Conservation (phyloP, 2,329 filamentous ascomycete genomes). For the Fusarium haematococcum region DNA sequence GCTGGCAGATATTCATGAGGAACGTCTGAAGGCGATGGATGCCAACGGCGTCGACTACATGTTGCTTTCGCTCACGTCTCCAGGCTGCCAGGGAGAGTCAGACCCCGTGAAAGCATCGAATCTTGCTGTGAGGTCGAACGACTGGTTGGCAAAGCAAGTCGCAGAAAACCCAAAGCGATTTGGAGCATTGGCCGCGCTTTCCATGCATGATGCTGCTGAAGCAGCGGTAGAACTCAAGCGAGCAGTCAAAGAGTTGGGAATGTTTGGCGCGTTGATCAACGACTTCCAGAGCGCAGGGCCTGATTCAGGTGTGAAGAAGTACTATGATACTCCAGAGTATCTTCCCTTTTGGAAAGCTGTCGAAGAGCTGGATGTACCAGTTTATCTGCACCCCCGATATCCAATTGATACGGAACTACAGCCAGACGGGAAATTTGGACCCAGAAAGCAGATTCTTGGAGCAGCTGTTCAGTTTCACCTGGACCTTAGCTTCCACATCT, state of each 20-base stretch:
- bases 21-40: slow-evolving; percentile 15
- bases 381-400: slow-evolving; percentile 26
- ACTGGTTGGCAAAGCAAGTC: slow-evolving; percentile 4
- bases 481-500: slow-evolving; percentile 18
- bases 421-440: background rate
- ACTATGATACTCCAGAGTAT: slow-evolving; percentile 11
- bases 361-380: slow-evolving; percentile 10
- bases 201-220: slow-evolving; percentile 13
- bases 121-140: slow-evolving; percentile 7
- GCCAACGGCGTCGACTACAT: slow-evolving; percentile 20
- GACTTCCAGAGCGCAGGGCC: slow-evolving; percentile 13
- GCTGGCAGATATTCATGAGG: slow-evolving; percentile 15
- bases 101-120: background rate
- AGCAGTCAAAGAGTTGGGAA: background rate
- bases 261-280: slow-evolving; percentile 16
- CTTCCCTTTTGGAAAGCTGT: slow-evolving; percentile 15
- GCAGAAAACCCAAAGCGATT: background rate
- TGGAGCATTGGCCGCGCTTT: slow-evolving; percentile 3
- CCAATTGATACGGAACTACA: background rate
- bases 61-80: slow-evolving; percentile 19
- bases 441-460: slow-evolving; percentile 5
- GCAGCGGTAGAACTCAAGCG: slow-evolving; percentile 12
- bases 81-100: slow-evolving; percentile 5
- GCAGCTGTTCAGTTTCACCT: slow-evolving; percentile 18
- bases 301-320: background rate